Evolutionary conservation across 768 basidiomycete genomes (phyloP), one percentile per base, ranked within the genome.

Genomic region (Suillus decipiens): DNA sequence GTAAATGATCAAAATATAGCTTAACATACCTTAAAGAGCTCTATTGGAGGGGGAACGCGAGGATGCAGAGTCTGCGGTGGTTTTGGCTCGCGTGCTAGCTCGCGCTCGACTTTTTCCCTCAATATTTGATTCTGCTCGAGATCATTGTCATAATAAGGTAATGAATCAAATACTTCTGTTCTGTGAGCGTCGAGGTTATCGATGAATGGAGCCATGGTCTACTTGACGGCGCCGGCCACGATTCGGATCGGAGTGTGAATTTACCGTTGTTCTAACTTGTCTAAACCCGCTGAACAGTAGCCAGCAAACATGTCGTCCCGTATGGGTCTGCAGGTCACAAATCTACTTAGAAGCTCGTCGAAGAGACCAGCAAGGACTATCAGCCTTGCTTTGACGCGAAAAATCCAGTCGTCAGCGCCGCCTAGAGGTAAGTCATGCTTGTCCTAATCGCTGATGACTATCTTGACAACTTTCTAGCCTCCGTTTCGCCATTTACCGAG

Each of bases 131-230:
- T 85, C 61, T 84, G 84, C 64, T 94, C 90, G 59, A 96, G 82
- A 73, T 97, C 94, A 73, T 95, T 92, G 79, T 98, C 95, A 71
- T 93, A 95, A 78, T 97, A 98, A 19, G 95, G 95, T 66, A 97
- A 81, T 31, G 94, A 91, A 76, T 97, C 95, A 68, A 94, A 86
- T 42, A 89, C 80, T 31, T 53, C 50, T 22, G 67, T 66, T 43
- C 58, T 64, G 42, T 61, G 63, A 62, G 65, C 59, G 39, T 37
- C 56, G 28, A 28, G 28, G 61, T 67, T 45, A 65, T 61, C 53
- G 33, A 48, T 60, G 61, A 61, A 42, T 51, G 50, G 60, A 57
- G 69, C 62, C 78, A 79, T 79, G 59, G 45, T 45, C 22, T 37
- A 42, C 50, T 59, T 58, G 37, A 48, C 33, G 55, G 58, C 33